phyloP scores from a whole-genome alignment of 441 rosid species.

The Raphanus hybrid region DNA sequence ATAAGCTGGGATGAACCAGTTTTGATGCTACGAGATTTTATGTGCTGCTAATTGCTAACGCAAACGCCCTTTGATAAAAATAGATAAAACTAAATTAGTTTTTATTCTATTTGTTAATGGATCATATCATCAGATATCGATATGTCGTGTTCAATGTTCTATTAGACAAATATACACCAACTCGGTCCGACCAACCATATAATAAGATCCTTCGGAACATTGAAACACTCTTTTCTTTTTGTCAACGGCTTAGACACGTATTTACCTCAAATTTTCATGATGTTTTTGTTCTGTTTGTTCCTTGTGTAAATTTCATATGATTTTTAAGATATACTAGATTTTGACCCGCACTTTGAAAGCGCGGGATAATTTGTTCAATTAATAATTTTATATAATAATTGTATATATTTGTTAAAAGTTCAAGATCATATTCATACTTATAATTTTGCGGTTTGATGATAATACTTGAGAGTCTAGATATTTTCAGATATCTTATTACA shows the following conservation, averaged over 20 bases:
- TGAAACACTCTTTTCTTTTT: background rate
- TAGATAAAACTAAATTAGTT: background rate
- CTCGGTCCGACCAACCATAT: background rate
- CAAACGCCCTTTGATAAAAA: background rate
- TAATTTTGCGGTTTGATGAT: no score
- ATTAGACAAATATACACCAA: no score
- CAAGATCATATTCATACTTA: no score
- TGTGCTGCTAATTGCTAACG: background rate
- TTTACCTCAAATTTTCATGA: background rate
- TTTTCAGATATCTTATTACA: no score
- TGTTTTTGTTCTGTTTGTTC: no score
- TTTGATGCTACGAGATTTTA: background rate
- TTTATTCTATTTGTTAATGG: constrained; percentile 8
- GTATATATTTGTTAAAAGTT: no score
- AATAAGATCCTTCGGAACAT: constrained; percentile 7
- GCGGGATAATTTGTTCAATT: no score
- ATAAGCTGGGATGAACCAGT: background rate
- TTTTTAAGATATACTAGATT: no score
- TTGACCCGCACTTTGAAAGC: no score
- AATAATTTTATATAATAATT: no score
- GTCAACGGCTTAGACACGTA: constrained; percentile 15
- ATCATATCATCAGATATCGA: constrained; percentile 17
- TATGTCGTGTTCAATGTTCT: no score
- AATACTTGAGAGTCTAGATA: no score
- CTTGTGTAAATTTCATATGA: background rate